phyloP scores from a whole-genome alignment of 345 rosid genomes.

The Citrus australasica region DNA sequence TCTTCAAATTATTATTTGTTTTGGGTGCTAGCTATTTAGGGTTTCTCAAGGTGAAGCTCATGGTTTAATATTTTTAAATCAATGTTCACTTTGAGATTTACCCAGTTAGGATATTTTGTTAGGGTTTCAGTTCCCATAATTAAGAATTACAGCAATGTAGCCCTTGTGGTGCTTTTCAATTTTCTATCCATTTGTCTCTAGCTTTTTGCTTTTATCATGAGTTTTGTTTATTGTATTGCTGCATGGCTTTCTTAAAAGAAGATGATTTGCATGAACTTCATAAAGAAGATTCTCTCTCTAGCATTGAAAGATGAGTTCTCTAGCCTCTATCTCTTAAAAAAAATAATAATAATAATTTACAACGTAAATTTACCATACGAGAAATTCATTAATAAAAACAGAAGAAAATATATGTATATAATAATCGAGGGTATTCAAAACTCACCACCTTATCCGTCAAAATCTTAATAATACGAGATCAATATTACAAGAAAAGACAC shows the following conservation, averaged over 20 bases:
- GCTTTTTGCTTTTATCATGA: conserved; percentile 15
- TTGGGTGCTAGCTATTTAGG: conserved; percentile 17
- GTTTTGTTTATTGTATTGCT: conserved; percentile 41
- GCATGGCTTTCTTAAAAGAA: conserved; percentile 75
- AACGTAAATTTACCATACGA: too few species aligned
- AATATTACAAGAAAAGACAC: too few species aligned
- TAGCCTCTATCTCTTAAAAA: too few species aligned
- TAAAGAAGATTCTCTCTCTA: neutral
- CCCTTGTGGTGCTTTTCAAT: conserved; percentile 11
- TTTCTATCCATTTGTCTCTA: neutral
- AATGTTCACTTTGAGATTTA: conserved; percentile 2
- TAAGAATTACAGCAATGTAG: conserved; percentile 4
- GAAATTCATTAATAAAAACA: too few species aligned
- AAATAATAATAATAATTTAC: too few species aligned
- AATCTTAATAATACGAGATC: neutral
- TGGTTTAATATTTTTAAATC: conserved; percentile 10
- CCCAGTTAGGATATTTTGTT: conserved; percentile 11
- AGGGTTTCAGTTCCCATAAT: conserved; percentile 1
- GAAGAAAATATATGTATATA: too few species aligned
- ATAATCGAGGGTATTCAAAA: too few species aligned
- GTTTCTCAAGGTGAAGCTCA: conserved; percentile 19
- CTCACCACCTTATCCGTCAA: neutral
- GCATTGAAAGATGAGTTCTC: neutral
- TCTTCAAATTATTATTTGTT: conserved; percentile 16
- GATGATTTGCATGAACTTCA: conserved; percentile 38